Percentiles rank a stretch among this genome's conserved stretches.
Evolutionary conservation across 805 yeast species (phyloP).

Genomic region (Kregervanrija pseudodelftensis): DNA sequence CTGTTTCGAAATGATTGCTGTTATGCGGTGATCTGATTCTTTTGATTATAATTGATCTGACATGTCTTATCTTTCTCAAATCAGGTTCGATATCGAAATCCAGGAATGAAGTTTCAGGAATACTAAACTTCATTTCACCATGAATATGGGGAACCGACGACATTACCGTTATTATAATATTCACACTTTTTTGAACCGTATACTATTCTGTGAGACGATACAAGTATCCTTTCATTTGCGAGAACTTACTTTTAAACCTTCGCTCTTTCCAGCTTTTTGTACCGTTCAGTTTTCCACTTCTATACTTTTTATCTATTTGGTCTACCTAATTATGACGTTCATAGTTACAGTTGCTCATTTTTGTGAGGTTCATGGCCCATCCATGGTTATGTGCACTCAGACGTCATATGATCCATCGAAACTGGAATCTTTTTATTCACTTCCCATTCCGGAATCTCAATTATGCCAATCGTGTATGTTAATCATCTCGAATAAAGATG

Average conservation of each 20-base stretch:
- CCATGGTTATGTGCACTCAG: conserved; percentile 59
- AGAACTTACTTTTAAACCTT: too few relatives aligned
- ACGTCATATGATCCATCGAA: conserved; percentile 8
- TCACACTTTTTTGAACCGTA: too few relatives aligned
- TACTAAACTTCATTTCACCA: background rate
- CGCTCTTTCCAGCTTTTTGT: too few relatives aligned
- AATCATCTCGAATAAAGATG: background rate
- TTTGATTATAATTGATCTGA: conserved; percentile 7
- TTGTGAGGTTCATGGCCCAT: conserved; percentile 75
- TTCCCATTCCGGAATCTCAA: conserved; percentile 30
- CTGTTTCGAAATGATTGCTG: too few relatives aligned
- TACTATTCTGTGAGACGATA: too few relatives aligned
- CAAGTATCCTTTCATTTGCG: too few relatives aligned
- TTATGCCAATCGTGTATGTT: conserved; percentile 56
- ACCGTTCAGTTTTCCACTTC: background rate
- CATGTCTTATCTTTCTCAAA: conserved; percentile 21
- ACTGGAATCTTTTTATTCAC: conserved; percentile 26
- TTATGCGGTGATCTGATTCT: background rate
- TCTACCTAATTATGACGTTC: conserved; percentile 25
- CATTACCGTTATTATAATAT: background rate
- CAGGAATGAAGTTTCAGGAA: too few relatives aligned
- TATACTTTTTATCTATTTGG: background rate
- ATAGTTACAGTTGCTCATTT: conserved; percentile 61
- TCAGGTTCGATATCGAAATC: conserved; percentile 1
- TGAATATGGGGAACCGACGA: conserved; percentile 8